A percentile compares a stretch with the other conserved stretches of the same genome.
Conservation (phyloP, 2,329 filamentous ascomycete genomes). For the Drechslera avenae region DNA sequence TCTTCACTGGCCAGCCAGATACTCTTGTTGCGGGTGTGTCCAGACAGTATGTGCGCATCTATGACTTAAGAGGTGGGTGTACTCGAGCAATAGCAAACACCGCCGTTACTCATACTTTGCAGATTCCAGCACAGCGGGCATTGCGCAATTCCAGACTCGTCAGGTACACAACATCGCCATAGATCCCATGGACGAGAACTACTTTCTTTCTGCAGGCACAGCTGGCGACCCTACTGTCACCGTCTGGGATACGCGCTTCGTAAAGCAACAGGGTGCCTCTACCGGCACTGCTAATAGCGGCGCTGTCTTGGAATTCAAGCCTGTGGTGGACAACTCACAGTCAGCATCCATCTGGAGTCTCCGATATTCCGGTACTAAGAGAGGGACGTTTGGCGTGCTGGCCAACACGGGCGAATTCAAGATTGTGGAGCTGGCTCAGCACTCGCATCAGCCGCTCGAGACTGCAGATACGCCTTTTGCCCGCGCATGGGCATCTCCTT, state of each 20-base stretch:
- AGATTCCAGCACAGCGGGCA: conserved; percentile 52
- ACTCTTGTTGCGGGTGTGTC: conserved; percentile 78
- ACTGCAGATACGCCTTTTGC: conserved; percentile 26
- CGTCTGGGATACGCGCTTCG: conserved; percentile 75
- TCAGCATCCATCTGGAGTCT: conserved; percentile 65
- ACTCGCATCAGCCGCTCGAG: conserved; percentile 47
- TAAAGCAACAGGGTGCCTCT: conserved; percentile 34
- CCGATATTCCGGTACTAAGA: conserved; percentile 63
- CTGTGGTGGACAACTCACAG: conserved; percentile 56
- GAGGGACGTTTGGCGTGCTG: conserved; percentile 63
- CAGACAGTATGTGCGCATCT: conserved; percentile 73
- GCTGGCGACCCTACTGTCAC: conserved; percentile 75
- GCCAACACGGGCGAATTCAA: conserved; percentile 65
- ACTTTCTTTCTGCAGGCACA: conserved; percentile 77
- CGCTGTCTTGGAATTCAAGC: conserved; percentile 63
- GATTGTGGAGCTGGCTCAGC: conserved; percentile 60
- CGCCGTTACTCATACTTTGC: conserved; percentile 17
- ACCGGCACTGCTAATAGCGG: conserved; percentile 60
- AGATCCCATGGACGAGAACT: conserved; percentile 79
- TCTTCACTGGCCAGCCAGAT: conserved; percentile 77
- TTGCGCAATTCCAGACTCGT: conserved; percentile 58
- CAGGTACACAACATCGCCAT: conserved; percentile 73
- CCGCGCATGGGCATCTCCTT: conserved; percentile 49
- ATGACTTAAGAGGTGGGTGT: conserved; percentile 73
- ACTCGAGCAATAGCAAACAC: conserved; percentile 24